Base-by-base conservation (phyloP, 371 early-diverging fungal genomes). In the Mucor saturninus region DNA sequence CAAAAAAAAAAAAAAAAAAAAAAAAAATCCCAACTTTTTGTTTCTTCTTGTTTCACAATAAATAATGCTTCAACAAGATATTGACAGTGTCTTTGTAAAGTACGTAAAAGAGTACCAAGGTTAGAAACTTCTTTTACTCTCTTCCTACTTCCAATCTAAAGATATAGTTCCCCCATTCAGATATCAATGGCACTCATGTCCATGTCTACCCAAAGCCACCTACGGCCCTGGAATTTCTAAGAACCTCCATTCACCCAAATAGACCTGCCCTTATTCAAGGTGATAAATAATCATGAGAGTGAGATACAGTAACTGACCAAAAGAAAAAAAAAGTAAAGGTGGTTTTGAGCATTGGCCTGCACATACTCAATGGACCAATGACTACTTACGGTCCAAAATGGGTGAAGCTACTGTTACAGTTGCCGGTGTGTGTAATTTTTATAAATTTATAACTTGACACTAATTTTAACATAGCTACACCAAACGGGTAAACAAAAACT, bases 321-420 rank as follows among this genome's bases (percentile, higher is more conserved):
- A n/a, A n/a, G n/a, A n/a, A n/a, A n/a, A n/a, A n/a, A n/a, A n/a
- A n/a, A n/a, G n/a, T 14, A 10, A 53, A 78, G 75, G 65, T 37
- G 77, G 74, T 1, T 64, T 76, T 59, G 64, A 73, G 31, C 71
- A 82, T 39, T 92, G 90, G 90, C 85, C 86, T 4, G 92, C 92
- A 0, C 62, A 77, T 51, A 63, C 67, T 7, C 60, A 76, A 52
- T 91, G 92, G 92, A 80, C 81, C 10, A 81, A 83, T 50, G 83
- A 81, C 0, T 90, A 92, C 61, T 64, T 92, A 6, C 54, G 75
- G 5, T 50, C 67, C 3, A 73, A 61, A 11, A 66, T 90, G 60
- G 83, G 80, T 14, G 71, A 80, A 3, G 62, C 70, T 3, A 59
- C 57, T 10, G 80, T 92, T 8, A 89, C 89, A 2, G 89, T 91